Evolutionary conservation across 345 rosid species (phyloP).

Genomic region (Anacardium occidentale): DNA sequence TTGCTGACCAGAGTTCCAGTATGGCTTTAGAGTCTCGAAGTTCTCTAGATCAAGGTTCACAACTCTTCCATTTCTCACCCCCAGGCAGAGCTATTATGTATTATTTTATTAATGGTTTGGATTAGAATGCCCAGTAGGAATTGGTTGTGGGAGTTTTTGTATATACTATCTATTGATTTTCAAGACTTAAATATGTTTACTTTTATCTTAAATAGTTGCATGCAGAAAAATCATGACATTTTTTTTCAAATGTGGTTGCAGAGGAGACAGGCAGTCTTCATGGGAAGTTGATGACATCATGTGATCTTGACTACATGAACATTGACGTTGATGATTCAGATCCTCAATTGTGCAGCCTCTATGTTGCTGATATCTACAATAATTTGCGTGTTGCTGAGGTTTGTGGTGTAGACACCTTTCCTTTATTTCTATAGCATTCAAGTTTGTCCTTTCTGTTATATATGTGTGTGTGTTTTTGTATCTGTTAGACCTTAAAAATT

Average conservation of each 20-base stretch:
- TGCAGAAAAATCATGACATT: constrained; percentile 16
- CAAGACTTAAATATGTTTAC: not conserved
- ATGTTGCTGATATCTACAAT: constrained; percentile 68
- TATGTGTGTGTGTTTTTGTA: too few relatives aligned
- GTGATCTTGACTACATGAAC: constrained; percentile 42
- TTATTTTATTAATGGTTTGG: too few relatives aligned
- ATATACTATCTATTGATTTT: not conserved
- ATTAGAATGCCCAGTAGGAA: not conserved
- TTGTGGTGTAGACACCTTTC: constrained; percentile 18
- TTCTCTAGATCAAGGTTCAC: constrained; percentile 37
- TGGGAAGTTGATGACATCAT: constrained; percentile 29
- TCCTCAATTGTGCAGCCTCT: constrained; percentile 70
- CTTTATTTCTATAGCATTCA: constrained; percentile 4
- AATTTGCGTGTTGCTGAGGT: constrained; percentile 87
- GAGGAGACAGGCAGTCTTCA: constrained; percentile 34
- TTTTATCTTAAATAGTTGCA: constrained; percentile 2
- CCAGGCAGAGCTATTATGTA: not conserved
- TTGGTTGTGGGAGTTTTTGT: not conserved
- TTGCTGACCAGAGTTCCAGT: constrained; percentile 25
- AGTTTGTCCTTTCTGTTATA: not conserved
- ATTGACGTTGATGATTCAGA: constrained; percentile 66
- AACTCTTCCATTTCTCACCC: constrained; percentile 4
- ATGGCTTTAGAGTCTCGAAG: constrained; percentile 21
- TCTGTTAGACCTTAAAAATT: too few relatives aligned
- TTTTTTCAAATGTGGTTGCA: constrained; percentile 30